These are phyloP conservation scores for Rubia peregrina DNA, from an alignment of 305 asterid species.

Conservation along the genomic window DNA sequence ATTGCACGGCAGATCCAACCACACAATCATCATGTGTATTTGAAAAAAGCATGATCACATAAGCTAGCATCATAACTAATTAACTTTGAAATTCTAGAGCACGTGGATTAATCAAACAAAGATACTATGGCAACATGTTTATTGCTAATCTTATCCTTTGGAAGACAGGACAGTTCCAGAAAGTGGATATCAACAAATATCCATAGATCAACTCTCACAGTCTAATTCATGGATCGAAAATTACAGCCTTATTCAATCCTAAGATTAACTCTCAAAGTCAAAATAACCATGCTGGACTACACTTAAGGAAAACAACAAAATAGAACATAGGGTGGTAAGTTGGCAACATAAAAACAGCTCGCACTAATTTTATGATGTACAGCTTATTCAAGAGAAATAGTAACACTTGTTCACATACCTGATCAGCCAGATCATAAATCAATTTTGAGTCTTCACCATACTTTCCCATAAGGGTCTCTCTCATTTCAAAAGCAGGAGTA, in stretches of 20 bases:
- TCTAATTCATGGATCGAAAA: neutral
- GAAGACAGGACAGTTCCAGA: neutral
- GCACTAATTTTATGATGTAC: neutral
- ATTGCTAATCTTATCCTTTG: neutral
- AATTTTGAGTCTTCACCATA: constrained; percentile 95
- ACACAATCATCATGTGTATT: neutral
- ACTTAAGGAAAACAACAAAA: neutral
- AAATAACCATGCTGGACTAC: neutral
- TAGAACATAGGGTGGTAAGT: neutral
- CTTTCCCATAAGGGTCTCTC: constrained; percentile 93
- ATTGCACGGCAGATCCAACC: neutral
- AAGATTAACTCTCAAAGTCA: neutral
- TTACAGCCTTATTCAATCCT: neutral
- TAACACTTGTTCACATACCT: constrained; percentile 33
- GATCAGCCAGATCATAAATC: constrained; percentile 94
- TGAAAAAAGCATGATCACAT: neutral
- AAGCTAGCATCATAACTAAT: neutral
- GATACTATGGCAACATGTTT: neutral
- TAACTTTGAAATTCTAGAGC: neutral
- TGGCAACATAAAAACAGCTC: neutral
- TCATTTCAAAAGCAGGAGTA: constrained; percentile 87
- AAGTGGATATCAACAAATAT: neutral
- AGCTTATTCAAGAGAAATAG: neutral
- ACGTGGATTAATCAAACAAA: neutral
- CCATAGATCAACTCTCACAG: neutral